Base-by-base conservation (phyloP, 2,329 filamentous ascomycete genomes). In the Aspergillus sp. region DNA sequence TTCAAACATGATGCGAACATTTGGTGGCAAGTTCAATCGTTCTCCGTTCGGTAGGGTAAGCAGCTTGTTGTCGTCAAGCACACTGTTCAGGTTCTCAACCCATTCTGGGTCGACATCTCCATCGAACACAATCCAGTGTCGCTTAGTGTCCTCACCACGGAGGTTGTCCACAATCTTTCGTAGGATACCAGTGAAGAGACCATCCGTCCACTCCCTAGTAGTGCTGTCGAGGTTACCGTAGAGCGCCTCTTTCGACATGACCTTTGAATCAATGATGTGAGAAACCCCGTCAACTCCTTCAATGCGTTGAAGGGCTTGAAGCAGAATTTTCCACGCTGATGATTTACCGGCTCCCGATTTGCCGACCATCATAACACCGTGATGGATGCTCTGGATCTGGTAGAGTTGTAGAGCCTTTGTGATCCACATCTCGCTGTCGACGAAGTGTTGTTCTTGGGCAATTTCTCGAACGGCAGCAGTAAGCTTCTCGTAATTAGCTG, bases 291-390 rank as follows among this genome's bases (percentile, higher is more conserved):
- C 96, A 6, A 96, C 83, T 23, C 89, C 88, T 73, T 99, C 95
- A 14, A 96, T 90, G 68, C 90, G 87, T 68, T 98, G 93, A 58
- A 99, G 79, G 15, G 96, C 95, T 68, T 96, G 90, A 19, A 99
- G 84, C 52, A 99, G 82, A 43, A 96, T 86, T 69, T 90, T 92
- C 95, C 96, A 99, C 5, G 95, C 90, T 2, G 90, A 87, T 41
- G 95, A 97, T 78, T 99, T 99, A 71, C 96, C 96, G 46, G 93
- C 90, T n/a, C 96, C 95, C 31, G 96, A 97, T 70, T 91, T 92
- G 62, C 95, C 95, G 9, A 99, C 95, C 95, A 99, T 98, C 96
- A 99, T 99, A 27, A 99, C 95, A 88, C 95, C 95, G 67, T 99
- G 95, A 70, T 99, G 95, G 58, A 99, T 92, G 64, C 88, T 90